Conservation (phyloP, 129 eudicot species). For the Flaveria brownii region DNA sequence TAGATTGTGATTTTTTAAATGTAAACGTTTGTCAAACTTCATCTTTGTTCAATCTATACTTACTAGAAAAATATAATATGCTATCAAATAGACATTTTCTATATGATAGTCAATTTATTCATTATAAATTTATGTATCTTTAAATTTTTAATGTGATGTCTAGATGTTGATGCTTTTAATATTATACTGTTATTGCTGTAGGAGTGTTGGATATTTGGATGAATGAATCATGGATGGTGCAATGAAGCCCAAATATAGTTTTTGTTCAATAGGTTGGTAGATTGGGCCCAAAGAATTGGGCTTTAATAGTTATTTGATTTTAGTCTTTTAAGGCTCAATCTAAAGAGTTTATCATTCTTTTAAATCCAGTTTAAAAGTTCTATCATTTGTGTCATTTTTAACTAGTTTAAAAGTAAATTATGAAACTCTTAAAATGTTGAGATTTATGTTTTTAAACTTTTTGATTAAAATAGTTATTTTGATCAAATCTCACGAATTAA, state of each 20-base stretch:
- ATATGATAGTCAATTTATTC: background rate
- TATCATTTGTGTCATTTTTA: too few relatives aligned
- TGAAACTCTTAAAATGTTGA: too few relatives aligned
- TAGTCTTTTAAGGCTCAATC: too few relatives aligned
- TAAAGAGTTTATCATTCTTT: too few relatives aligned
- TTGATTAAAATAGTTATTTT: too few relatives aligned
- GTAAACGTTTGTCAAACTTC: background rate
- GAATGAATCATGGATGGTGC: background rate
- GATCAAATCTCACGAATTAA: too few relatives aligned
- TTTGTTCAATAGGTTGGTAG: background rate
- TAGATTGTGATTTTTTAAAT: background rate
- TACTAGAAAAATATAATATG: background rate
- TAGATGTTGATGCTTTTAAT: background rate
- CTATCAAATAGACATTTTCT: background rate
- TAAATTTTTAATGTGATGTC: background rate
- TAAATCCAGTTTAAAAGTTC: too few relatives aligned
- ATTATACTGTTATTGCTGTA: background rate
- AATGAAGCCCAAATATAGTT: slow-evolving; percentile 2
- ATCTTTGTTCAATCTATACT: background rate
- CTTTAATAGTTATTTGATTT: background rate
- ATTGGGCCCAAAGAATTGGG: background rate
- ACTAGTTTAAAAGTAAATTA: too few relatives aligned
- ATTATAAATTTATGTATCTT: background rate
- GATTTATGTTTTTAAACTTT: too few relatives aligned
- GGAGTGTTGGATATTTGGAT: too few relatives aligned